phyloP scores from a whole-genome alignment of 2,329 filamentous ascomycete species.

The Sporothrix mexicana region DNA sequence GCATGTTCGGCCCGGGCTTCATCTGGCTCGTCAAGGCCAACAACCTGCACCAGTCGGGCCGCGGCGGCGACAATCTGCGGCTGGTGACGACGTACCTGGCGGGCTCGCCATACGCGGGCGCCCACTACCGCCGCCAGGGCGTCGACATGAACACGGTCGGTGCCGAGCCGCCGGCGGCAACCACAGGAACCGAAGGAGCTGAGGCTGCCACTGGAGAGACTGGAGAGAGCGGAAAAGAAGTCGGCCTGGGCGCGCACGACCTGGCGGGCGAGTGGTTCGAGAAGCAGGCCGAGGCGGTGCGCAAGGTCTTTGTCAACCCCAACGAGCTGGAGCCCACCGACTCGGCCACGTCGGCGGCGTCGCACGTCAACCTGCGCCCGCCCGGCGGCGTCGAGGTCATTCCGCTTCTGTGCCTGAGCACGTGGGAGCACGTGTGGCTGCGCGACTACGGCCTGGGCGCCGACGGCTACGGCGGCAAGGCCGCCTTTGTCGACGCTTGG shows the following conservation, averaged over 20 bases:
- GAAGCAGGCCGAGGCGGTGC: constrained; percentile 43
- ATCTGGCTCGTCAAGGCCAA: constrained; percentile 81
- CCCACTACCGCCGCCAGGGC: constrained; percentile 76
- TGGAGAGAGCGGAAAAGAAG: constrained; percentile 47
- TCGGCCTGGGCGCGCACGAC: constrained; percentile 2
- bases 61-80: constrained; percentile 52
- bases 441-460: constrained; percentile 72
- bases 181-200: no score
- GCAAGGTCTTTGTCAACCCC: constrained; percentile 25
- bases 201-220: background rate
- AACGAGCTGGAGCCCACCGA: no score
- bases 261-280: constrained; percentile 49
- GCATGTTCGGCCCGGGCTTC: constrained; percentile 97
- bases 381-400: constrained; percentile 72
- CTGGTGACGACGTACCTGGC: constrained; percentile 90
- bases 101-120: constrained; percentile 83
- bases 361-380: constrained; percentile 49
- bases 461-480: constrained; percentile 72
- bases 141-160: constrained; percentile 72
- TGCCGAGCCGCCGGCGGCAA: constrained; percentile 40
- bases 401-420: constrained; percentile 89
- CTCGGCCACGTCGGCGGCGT: constrained; percentile 33
- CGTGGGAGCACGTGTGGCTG: constrained; percentile 94
- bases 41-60: constrained; percentile 36
- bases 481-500: constrained; percentile 76